phyloP scores from a whole-genome alignment of 495 filamentous ascomycete species.

The Hypomontagnella monticulosa region DNA sequence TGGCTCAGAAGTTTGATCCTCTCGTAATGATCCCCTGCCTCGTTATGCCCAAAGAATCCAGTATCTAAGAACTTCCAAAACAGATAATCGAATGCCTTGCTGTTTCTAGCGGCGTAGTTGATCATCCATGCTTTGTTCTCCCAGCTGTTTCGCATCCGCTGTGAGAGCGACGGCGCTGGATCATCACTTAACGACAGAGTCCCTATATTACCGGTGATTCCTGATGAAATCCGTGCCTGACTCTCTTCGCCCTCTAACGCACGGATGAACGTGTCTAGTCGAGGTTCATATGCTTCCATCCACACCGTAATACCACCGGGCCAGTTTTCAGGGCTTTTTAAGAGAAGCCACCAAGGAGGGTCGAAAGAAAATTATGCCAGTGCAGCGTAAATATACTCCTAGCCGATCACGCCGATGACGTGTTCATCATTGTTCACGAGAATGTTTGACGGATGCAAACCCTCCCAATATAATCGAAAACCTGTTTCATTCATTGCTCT shows the following conservation, averaged over 20 bases:
- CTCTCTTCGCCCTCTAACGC: conserved; percentile 42
- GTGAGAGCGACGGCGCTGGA: no score
- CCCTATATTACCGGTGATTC: no score
- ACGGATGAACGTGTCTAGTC: conserved; percentile 46
- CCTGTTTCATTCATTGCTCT: conserved; percentile 9
- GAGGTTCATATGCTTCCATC: no score
- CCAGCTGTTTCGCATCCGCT: conserved; percentile 51
- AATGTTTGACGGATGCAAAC: conserved; percentile 45
- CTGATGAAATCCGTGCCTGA: no score
- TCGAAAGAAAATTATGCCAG: conserved; percentile 52
- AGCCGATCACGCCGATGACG: conserved; percentile 47
- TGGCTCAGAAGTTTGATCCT: no score
- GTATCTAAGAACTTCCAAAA: conserved; percentile 43
- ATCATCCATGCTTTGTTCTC: conserved; percentile 45
- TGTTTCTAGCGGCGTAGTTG: conserved; percentile 45
- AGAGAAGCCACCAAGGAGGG: conserved; percentile 57
- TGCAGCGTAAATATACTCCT: conserved; percentile 57
- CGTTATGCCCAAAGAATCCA: conserved; percentile 38
- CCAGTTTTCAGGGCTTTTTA: conserved; percentile 51
- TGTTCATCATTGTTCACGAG: conserved; percentile 39
- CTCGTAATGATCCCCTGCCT: not conserved
- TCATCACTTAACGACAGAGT: no score
- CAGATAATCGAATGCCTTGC: conserved; percentile 46
- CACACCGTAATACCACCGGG: no score
- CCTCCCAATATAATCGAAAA: conserved; percentile 42